Evolutionary conservation across 768 basidiomycete genomes (phyloP).

Genomic region (Gloeostereum incarnatum): DNA sequence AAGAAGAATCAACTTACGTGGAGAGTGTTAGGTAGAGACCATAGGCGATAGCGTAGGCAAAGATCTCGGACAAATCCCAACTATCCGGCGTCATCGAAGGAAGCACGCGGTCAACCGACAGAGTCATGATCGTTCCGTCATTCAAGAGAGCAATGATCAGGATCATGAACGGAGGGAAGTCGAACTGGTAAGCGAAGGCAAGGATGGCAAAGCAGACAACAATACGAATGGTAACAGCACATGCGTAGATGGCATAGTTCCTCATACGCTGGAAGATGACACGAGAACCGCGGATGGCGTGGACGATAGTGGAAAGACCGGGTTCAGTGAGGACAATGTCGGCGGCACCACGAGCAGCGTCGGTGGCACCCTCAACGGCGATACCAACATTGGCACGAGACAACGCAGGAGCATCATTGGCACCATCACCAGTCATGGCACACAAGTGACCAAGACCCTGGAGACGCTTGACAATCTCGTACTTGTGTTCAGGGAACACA

Average conservation of each 20-base stretch:
- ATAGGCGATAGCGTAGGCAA: constrained; percentile 91
- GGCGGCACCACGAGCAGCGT: constrained; percentile 96
- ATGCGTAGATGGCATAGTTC: constrained; percentile 97
- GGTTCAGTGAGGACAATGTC: constrained; percentile 98
- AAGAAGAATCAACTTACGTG: constrained; percentile 52
- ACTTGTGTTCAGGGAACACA: constrained; percentile 99
- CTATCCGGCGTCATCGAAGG: constrained; percentile 89
- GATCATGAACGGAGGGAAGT: constrained; percentile 99
- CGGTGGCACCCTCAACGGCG: constrained; percentile 98
- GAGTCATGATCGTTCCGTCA: constrained; percentile 99
- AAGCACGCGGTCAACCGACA: constrained; percentile 91
- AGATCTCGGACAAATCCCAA: constrained; percentile 96
- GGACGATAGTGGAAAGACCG: constrained; percentile 97
- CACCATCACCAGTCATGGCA: constrained; percentile 99
- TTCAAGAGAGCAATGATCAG: constrained; percentile 96
- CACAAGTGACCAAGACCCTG: constrained; percentile 93
- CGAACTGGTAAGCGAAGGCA: constrained; percentile 92
- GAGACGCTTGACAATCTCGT: constrained; percentile 98
- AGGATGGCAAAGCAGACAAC: constrained; percentile 96
- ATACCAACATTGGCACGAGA: constrained; percentile 99
- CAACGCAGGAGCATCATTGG: constrained; percentile 95
- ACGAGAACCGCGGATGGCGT: constrained; percentile 97
- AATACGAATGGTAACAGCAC: constrained; percentile 96
- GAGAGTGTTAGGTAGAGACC: constrained; percentile 89
- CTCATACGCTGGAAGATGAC: constrained; percentile 99